Percentiles rank a stretch among this genome's conserved stretches.
Evolutionary conservation across 2,329 filamentous ascomycete genomes (phyloP).

Genomic region (Westerdykella ornata): DNA sequence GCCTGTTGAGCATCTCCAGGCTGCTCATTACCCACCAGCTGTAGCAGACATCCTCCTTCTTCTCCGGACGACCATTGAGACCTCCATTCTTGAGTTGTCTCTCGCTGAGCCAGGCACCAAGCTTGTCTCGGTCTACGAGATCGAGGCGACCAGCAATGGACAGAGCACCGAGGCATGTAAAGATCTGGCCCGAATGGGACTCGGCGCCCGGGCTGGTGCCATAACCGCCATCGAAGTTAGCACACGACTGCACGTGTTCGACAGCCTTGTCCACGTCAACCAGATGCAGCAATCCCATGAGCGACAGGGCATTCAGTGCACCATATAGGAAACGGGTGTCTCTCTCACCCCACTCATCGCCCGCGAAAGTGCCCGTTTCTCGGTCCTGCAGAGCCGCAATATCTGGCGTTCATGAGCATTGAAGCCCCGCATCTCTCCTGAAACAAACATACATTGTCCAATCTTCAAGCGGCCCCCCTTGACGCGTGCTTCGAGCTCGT

Average conservation of each 20-base stretch:
- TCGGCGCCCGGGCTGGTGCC: constrained; percentile 85
- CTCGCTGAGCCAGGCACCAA: constrained; percentile 89
- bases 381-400: constrained; percentile 76
- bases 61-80: constrained; percentile 89
- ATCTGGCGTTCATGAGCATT: constrained; percentile 45
- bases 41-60: constrained; percentile 94
- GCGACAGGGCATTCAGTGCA: constrained; percentile 80
- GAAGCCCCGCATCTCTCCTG: background rate
- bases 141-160: constrained; percentile 77
- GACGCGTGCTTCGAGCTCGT: constrained; percentile 67
- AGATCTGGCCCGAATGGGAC: constrained; percentile 91
- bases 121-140: constrained; percentile 70
- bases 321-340: constrained; percentile 93
- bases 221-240: constrained; percentile 92
- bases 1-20: constrained; percentile 75
- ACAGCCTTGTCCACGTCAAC: constrained; percentile 78
- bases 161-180: constrained; percentile 84
- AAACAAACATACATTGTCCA: constrained; percentile 62
- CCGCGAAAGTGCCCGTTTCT: constrained; percentile 78
- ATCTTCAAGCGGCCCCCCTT: constrained; percentile 63
- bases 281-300: constrained; percentile 65
- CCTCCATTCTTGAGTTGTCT: constrained; percentile 81
- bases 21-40: constrained; percentile 98
- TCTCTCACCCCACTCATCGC: constrained; percentile 93
- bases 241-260: constrained; percentile 69